Evolutionary conservation across 305 asterid genomes (phyloP).

Genomic region (Fraxinus sp.): DNA sequence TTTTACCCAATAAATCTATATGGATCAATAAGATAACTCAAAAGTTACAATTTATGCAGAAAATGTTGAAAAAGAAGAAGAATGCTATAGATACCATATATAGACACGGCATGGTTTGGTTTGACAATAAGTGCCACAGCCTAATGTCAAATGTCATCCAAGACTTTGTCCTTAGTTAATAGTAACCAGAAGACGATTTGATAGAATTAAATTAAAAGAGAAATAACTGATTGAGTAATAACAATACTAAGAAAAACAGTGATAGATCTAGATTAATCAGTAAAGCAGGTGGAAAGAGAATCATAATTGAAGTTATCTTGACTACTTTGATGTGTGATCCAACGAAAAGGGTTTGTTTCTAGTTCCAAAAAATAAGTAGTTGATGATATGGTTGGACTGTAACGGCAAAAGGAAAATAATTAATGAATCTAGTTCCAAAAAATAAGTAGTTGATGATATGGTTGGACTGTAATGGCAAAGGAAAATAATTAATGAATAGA

Average conservation of each 20-base stretch:
- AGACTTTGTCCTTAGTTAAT: background rate
- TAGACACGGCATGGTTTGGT: background rate
- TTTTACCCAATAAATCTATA: background rate
- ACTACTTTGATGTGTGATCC: background rate
- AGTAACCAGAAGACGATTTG: background rate
- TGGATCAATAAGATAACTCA: background rate
- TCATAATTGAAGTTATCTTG: background rate
- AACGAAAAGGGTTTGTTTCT: background rate
- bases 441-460: background rate
- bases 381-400: background rate
- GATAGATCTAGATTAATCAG: background rate
- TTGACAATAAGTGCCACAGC: background rate
- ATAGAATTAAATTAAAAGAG: background rate
- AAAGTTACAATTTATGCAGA: background rate
- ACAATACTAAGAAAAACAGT: background rate
- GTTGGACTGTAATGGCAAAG: background rate
- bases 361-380: background rate
- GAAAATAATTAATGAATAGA: background rate
- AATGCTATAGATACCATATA: background rate
- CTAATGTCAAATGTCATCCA: background rate
- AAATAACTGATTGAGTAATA: background rate
- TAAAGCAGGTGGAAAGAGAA: background rate
- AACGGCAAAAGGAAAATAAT: background rate
- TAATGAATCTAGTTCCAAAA: background rate
- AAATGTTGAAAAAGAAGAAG: background rate